Evolutionary conservation across 768 basidiomycete genomes (phyloP), one percentile per base, ranked within the genome.

Genomic region (Russula vinacea): DNA sequence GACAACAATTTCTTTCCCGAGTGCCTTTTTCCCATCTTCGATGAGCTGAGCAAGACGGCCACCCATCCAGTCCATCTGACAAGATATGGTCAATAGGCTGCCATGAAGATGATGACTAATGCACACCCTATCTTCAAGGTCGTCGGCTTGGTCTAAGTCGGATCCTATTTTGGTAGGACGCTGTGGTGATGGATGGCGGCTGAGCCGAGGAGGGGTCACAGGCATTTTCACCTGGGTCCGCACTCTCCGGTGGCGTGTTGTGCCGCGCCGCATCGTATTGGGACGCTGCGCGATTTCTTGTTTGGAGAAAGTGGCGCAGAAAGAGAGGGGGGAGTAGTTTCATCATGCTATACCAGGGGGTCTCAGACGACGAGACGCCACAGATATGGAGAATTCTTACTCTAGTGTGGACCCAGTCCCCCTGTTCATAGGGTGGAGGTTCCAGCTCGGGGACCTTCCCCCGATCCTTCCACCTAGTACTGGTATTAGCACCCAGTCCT

Each of bases 51-150:
- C 74, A 35, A 94, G 81, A 67, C 83, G 84, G 66, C 83, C 85
- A 22, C 88, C 87, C 64, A 92, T 88, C 88, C 88, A 90, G 68
- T 90, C 88, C 88, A 92, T 92, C 81, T 91, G 70, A 52, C 69
- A 45, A 39, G 47, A 5, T 19, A 37, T 33, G 3, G 47, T 68
- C 24, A 68, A 52, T 24, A 40, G 40, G 16, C 40, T 16, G 33
- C 19, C n/a, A 24, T 29, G 17, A 44, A 51, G 17, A 10, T 47
- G n/a, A 13, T 19, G 17, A 32, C 9, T 29, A 29, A 57, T 19
- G 59, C 59, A 35, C 10, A 69, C 68, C 67, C 19, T 68, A 26
- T 68, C 66, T 5, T 68, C 68, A 14, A 64, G 29, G 0, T 59
- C 68, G 11, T 62, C 67, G 10, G 6, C 60, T 33, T 63, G 57